These are phyloP conservation scores for Dactylellina leptospora DNA, from an alignment of 2,329 filamentous ascomycete genomes.

Conservation along the genomic window DNA sequence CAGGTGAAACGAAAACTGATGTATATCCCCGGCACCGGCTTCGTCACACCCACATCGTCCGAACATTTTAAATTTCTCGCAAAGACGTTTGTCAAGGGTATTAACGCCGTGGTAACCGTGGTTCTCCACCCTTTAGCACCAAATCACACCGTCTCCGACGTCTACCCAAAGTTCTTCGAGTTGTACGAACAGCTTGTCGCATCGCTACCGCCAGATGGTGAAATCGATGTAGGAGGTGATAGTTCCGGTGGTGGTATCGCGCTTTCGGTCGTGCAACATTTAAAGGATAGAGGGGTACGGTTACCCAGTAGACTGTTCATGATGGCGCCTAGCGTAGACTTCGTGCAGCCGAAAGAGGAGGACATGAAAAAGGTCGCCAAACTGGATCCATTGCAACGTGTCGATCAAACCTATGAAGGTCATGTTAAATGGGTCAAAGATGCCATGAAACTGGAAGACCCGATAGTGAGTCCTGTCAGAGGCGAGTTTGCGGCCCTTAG, in stretches of 20 bases:
- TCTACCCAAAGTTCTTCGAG: constrained; percentile 38
- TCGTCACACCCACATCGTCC: constrained; percentile 22
- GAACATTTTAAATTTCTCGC: constrained; percentile 40
- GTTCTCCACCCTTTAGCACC: constrained; percentile 38
- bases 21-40: constrained; percentile 38
- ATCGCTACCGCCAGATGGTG: constrained; percentile 4
- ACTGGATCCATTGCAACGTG: constrained; percentile 24
- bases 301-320: constrained; percentile 24
- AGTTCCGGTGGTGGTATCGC: constrained; percentile 37
- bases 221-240: constrained; percentile 35
- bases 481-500: constrained; percentile 5
- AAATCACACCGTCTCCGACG: constrained; percentile 16
- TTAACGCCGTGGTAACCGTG: constrained; percentile 11
- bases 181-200: constrained; percentile 20
- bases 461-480: constrained; percentile 20
- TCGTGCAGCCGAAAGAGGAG: constrained; percentile 22
- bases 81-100: constrained; percentile 1
- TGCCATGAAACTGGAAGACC: constrained; percentile 9
- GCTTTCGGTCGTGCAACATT: constrained; percentile 23
- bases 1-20: constrained; percentile 15
- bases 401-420: constrained; percentile 12
- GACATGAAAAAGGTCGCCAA: constrained; percentile 28
- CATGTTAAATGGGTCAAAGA: constrained; percentile 21
- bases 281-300: constrained; percentile 2
- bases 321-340: constrained; percentile 41